Evolutionary conservation across 192 early-diverging fungal species (phyloP).

Genomic region (Polychytrium aggregatum): DNA sequence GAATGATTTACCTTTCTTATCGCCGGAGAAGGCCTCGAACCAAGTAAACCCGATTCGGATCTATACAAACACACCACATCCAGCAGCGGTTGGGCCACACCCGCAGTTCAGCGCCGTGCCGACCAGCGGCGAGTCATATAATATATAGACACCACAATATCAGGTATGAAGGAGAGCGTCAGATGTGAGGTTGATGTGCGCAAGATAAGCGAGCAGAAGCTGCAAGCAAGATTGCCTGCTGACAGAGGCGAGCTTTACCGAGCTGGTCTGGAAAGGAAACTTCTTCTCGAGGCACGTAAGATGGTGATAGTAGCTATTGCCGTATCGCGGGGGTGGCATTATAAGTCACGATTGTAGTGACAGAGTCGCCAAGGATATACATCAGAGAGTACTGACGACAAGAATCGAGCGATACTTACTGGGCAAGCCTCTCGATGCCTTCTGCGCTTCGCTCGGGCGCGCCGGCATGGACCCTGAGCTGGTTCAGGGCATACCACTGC

Average conservation of each 20-base stretch:
- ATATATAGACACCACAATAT: too few species aligned
- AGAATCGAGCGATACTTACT: constrained; percentile 23
- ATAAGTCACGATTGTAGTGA: too few species aligned
- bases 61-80: too few species aligned
- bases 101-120: too few species aligned
- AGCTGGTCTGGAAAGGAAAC: constrained; percentile 35
- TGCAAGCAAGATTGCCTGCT: constrained; percentile 3
- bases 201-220: too few species aligned
- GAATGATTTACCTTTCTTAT: constrained; percentile 15
- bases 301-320: constrained; percentile 43
- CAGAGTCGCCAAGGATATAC: too few species aligned
- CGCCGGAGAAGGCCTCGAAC: constrained; percentile 30
- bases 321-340: too few species aligned
- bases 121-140: too few species aligned
- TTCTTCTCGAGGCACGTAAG: constrained; percentile 34
- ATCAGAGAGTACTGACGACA: background rate
- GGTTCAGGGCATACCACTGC: constrained; percentile 41
- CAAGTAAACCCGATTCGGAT: constrained; percentile 36
- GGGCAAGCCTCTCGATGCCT: constrained; percentile 34
- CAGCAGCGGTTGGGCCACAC: too few species aligned
- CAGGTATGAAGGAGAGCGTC: too few species aligned
- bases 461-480: constrained; percentile 42
- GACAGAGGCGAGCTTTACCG: constrained; percentile 4
- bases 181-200: too few species aligned
- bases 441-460: constrained; percentile 33